phyloP scores from a whole-genome alignment of 139 green algal species.

The Ulvella scutata region DNA sequence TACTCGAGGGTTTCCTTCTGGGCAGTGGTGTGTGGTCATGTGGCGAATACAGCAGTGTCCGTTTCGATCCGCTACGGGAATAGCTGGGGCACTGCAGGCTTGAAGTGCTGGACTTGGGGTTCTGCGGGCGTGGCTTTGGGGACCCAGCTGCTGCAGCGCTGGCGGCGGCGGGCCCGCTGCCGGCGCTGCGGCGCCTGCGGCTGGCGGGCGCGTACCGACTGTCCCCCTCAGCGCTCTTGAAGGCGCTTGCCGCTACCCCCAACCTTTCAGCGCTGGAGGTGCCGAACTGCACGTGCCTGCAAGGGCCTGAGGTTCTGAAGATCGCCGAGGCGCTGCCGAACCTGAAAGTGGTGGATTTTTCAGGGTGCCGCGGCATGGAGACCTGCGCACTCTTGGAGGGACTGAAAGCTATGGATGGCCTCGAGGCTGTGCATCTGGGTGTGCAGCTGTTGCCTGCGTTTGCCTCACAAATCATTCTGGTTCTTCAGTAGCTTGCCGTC shows the following conservation, averaged over 20 bases:
- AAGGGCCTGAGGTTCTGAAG: not conserved
- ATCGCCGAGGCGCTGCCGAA: not conserved
- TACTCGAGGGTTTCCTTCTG: too few relatives aligned
- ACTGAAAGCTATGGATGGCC: not conserved
- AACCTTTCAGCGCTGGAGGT: not conserved
- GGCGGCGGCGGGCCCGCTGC: not conserved
- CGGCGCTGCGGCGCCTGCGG: not conserved
- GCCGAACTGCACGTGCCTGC: not conserved
- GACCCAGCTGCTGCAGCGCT: not conserved
- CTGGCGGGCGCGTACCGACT: not conserved
- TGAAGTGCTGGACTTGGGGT: not conserved
- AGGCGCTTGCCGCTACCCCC: not conserved
- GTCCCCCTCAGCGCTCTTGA: not conserved
- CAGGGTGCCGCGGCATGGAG: not conserved
- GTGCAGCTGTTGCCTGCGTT: too few relatives aligned
- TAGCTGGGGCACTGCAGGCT: not conserved
- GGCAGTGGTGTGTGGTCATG: too few relatives aligned
- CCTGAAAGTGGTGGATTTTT: not conserved
- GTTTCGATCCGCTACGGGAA: too few relatives aligned
- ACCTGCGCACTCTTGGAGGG: not conserved
- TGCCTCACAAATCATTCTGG: too few relatives aligned
- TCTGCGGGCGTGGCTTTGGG: not conserved
- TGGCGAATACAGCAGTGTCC: too few relatives aligned
- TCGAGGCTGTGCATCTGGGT: not conserved
- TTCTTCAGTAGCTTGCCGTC: too few relatives aligned